Base-by-base conservation (phyloP, 139 green algal genomes). In the Micractinium conductrix region DNA sequence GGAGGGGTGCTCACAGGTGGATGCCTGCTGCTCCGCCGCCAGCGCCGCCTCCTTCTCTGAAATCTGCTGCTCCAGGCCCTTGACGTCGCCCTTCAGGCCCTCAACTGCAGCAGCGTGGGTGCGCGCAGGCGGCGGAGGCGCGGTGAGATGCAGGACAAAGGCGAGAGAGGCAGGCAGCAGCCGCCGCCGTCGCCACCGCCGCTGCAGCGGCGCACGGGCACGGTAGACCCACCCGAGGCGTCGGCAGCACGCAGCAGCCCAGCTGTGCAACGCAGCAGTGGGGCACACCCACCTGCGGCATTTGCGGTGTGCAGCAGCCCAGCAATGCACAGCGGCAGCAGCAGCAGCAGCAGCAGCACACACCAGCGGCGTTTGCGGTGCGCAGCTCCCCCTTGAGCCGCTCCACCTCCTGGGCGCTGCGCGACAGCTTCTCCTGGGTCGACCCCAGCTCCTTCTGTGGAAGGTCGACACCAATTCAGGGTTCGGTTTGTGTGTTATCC, bases 341-440 rank as follows among this genome's bases (percentile, higher is more conserved):
- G 55, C 55, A n/a, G n/a, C n/a, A n/a, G n/a, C n/a, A n/a, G n/a
- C n/a, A n/a, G n/a, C n/a, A n/a, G n/a, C n/a, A n/a, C n/a, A n/a
- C 60, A 83, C 78, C 80, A 0, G 80, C 73, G 26, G 74, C 35
- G 45, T 79, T 85, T 45, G 86, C 75, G 9, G 60, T 44, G 60
- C 63, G 35, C 74, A 89, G 65, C 50, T 89, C 81, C 5, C 58
- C 50, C 45, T 85, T 62, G 21, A 89, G 73, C 33, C 65, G 53
- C 68, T 81, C 44, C 45, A 89, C 79, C 24, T 68, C 43, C 72
- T 79, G 50, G 1, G 43, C 73, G 37, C 74, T 81, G n/a, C 83
- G 60, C 1, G 30, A 33, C 60, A 89, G 63, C 63, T 70, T 60
- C 40, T 38, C 37, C 80, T 85, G 74, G 2, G 84, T 76, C 2